Evolutionary conservation across 495 filamentous ascomycete genomes (phyloP), one percentile per base, ranked within the genome.

Genomic region (Penicillium chermesinum): DNA sequence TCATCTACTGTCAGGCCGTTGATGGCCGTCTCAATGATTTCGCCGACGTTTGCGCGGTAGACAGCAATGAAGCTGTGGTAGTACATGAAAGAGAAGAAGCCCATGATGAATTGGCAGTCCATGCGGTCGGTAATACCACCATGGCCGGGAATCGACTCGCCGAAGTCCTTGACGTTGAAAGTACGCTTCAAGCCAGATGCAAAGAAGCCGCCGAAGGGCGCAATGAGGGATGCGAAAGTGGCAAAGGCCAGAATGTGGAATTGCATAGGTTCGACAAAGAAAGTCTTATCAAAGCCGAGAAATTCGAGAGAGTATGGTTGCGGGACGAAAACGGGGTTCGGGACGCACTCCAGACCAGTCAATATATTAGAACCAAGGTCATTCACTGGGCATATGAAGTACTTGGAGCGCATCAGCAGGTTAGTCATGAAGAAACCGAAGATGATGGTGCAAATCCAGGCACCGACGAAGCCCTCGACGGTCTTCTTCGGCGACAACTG

Each of bases 41-140:
- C 82, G 3, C 89, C 91, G 10, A 94, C 84, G 46, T 75, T 87
- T 7, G 86, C 82, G 57, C 85, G 86, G 70, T 91, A 81, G 14
- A 88, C 75, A 7, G 91, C 91, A 61, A 99, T 93, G 65, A 99
- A 99, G 59, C 88, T 91, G 66, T 95, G 89, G 70, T 93, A 97
- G 69, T 99, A 99, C 76, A 99, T 87, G 69, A 87, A 97, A 10
- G 94, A 81, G 58, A 99, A 97, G 74, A 96, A 89, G 8, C 94
- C 94, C 94, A 99, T 99, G 72, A 96, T 97, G 72, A 96, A 96
- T 63, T 99, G 94, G 70, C 94, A 99, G 60, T 99, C 94, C 94
- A 99, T 97, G 18, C 94, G 84, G 65, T 99, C 94, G 6, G 94
- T 99, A 68, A 99, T 97, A 53, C 94, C 94, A 41, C 94, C 94